Percentiles rank a stretch among this genome's conserved stretches.
These are phyloP conservation scores for Xylaria multiplex DNA, from an alignment of 2,329 filamentous ascomycete species.

Conservation along the genomic window DNA sequence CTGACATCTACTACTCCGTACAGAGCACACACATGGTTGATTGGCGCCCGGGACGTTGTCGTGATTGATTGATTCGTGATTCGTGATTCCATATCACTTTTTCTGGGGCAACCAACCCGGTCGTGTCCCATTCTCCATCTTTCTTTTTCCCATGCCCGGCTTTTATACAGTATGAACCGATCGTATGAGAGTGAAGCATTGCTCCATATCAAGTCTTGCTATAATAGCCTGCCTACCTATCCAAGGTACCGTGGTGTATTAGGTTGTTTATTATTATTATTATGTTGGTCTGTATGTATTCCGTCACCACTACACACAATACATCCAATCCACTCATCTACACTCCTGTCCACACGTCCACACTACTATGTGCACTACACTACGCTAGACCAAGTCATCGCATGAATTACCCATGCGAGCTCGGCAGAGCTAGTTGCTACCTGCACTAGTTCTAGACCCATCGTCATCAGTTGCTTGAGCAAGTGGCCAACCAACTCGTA, in stretches of 20 bases:
- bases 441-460: constrained; percentile 8
- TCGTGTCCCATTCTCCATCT: constrained; percentile 6
- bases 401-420: constrained; percentile 16
- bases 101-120: constrained; percentile 13
- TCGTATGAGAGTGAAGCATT: no score
- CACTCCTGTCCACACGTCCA: no score
- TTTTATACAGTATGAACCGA: no score
- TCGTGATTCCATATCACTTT: constrained; percentile 16
- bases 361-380: neutral
- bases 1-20: no score
- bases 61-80: constrained; percentile 18
- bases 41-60: constrained; percentile 16
- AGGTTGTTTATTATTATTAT: no score
- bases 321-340: no score
- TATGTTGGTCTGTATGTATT: no score
- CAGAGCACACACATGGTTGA: neutral
- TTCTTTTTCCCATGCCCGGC: constrained; percentile 5
- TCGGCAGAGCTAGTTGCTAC: constrained; percentile 16
- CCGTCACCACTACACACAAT: no score
- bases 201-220: no score
- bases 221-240: constrained; percentile 4
- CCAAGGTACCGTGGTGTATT: neutral
- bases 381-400: neutral
- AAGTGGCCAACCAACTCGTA: constrained; percentile 5
- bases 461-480: constrained; percentile 7